phyloP scores from a whole-genome alignment of 2,329 filamentous ascomycete genomes.

The Pseudogymnoascus sp. region DNA sequence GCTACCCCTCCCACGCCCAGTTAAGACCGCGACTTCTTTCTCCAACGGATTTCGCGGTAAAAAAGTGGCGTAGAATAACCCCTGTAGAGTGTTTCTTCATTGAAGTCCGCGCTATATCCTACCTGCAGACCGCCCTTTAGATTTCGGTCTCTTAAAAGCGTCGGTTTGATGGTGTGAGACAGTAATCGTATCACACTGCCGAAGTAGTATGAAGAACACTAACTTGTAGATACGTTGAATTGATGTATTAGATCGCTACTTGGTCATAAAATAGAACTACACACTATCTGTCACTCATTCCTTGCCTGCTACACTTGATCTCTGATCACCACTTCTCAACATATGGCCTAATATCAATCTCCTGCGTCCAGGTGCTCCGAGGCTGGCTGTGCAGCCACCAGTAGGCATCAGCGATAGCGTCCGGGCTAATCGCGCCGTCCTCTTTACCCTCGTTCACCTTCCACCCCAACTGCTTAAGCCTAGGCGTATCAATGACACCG shows the following conservation, averaged over 20 bases:
- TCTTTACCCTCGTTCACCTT: conserved; percentile 37
- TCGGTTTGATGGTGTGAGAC: conserved; percentile 84
- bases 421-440: conserved; percentile 61
- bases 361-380: conserved; percentile 69
- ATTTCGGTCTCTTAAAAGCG: conserved; percentile 51
- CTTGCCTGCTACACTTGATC: background rate
- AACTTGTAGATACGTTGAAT: background rate
- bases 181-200: conserved; percentile 31
- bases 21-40: conserved; percentile 81
- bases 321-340: conserved; percentile 58
- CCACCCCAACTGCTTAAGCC: conserved; percentile 45
- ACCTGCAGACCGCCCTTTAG: conserved; percentile 73
- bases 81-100: conserved; percentile 33
- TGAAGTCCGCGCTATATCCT: conserved; percentile 44
- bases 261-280: conserved; percentile 2
- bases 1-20: conserved; percentile 48
- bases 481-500: conserved; percentile 74
- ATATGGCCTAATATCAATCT: conserved; percentile 72
- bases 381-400: conserved; percentile 80
- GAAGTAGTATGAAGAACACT: background rate
- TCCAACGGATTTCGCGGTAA: conserved; percentile 78
- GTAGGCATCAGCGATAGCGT: conserved; percentile 78
- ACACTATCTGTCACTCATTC: background rate
- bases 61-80: conserved; percentile 82
- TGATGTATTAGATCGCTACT: background rate